phyloP scores from a whole-genome alignment of 2,329 filamentous ascomycete genomes.

The Penicillium sp. region DNA sequence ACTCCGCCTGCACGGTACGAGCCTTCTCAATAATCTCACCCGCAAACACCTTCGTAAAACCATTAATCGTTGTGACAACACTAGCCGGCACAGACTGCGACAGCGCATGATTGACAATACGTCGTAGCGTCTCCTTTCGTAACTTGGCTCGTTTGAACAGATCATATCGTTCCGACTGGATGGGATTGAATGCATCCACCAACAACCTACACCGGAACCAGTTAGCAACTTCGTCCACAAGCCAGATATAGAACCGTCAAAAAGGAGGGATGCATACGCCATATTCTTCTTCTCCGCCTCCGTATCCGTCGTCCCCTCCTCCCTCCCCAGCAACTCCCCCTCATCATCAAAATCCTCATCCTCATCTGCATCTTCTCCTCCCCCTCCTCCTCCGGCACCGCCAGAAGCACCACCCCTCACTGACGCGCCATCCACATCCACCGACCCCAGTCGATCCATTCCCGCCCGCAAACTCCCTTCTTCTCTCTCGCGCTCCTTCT shows the following conservation, averaged over 20 bases:
- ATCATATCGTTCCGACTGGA: constrained; percentile 43
- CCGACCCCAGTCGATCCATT: too few relatives aligned
- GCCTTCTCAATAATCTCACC: constrained; percentile 59
- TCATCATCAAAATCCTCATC: constrained; percentile 45
- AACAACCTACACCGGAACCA: constrained; percentile 29
- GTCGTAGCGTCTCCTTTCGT: constrained; percentile 43
- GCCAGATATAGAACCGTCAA: constrained; percentile 2
- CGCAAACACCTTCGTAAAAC: constrained; percentile 59
- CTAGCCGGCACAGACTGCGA: constrained; percentile 58
- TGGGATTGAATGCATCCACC: constrained; percentile 40
- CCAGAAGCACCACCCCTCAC: constrained; percentile 22
- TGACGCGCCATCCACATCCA: too few relatives aligned
- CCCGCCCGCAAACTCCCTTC: too few relatives aligned
- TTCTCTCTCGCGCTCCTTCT: constrained; percentile 32
- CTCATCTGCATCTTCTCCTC: constrained; percentile 42
- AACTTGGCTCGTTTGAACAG: constrained; percentile 44
- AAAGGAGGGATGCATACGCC: constrained; percentile 30
- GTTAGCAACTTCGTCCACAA: constrained; percentile 9
- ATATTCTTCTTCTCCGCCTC: constrained; percentile 47
- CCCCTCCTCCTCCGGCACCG: constrained; percentile 34
- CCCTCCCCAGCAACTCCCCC: constrained; percentile 38
- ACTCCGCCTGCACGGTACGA: constrained; percentile 51
- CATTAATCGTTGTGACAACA: constrained; percentile 56
- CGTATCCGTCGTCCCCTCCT: constrained; percentile 40
- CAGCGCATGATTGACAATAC: constrained; percentile 58